Conservation (phyloP, 768 basidiomycete species). For the Neoboletus subvelutipes region DNA sequence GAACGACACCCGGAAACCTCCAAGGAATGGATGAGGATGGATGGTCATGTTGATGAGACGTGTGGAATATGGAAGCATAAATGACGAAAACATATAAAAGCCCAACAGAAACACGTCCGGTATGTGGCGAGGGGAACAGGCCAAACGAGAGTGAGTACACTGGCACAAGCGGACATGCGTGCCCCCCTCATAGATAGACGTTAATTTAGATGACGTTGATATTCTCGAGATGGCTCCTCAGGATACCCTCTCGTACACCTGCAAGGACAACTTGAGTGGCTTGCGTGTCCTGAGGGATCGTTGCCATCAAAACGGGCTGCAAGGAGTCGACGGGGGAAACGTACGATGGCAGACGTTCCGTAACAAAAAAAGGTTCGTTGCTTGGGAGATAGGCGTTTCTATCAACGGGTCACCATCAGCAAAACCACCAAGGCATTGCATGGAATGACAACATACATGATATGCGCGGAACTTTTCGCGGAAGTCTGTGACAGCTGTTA, state of each 20-base stretch:
- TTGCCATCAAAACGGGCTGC: background rate
- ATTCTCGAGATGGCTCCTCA: conserved; percentile 32
- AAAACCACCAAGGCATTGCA: background rate
- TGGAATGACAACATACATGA: conserved; percentile 44
- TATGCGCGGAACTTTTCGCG: conserved; percentile 64
- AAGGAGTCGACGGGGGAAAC: conserved; percentile 22
- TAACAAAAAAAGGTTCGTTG: conserved; percentile 64
- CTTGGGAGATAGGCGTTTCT: conserved; percentile 59
- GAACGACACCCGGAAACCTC: too few species aligned
- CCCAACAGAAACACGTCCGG: background rate
- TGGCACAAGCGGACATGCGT: background rate
- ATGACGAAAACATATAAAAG: background rate
- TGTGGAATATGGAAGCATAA: background rate
- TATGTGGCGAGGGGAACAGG: background rate
- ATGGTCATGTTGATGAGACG: too few species aligned
- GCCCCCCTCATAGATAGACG: background rate
- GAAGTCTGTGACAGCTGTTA: conserved; percentile 47
- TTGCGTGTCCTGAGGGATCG: conserved; percentile 34
- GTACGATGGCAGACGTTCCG: conserved; percentile 68
- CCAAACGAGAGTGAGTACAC: background rate
- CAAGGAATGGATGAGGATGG: background rate
- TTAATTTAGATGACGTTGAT: conserved; percentile 29
- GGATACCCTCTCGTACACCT: conserved; percentile 44
- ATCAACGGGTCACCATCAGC: conserved; percentile 1
- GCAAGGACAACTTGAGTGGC: conserved; percentile 39